These are phyloP conservation scores for Phytophthora aleatoria DNA, from an alignment of 352 stramenopile species.

Conservation along the genomic window DNA sequence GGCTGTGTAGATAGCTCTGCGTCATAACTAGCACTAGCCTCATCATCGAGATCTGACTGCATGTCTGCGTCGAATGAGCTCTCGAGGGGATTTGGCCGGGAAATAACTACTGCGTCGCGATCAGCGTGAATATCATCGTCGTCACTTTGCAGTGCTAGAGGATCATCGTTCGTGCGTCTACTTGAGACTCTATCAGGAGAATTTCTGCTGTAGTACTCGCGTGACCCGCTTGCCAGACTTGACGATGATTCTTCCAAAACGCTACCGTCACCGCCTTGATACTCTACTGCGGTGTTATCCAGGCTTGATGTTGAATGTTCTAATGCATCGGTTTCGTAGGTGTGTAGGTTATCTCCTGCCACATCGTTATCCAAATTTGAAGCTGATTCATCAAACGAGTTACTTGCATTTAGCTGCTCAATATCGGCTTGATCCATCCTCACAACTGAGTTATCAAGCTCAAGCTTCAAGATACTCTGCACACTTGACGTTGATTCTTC, in stretches of 20 bases:
- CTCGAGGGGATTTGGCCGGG: slow-evolving; percentile 10
- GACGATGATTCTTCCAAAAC: slow-evolving; percentile 12
- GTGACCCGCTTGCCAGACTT: background rate
- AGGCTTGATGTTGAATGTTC: too few species aligned
- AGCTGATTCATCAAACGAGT: background rate
- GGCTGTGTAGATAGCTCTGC: slow-evolving; percentile 4
- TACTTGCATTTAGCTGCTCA: slow-evolving; percentile 1
- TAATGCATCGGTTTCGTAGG: background rate
- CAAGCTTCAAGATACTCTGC: background rate
- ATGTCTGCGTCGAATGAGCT: slow-evolving; percentile 25
- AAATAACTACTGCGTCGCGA: background rate
- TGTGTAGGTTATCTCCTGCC: background rate
- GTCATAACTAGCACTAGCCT: background rate
- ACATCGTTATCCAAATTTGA: background rate
- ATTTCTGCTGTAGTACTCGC: background rate
- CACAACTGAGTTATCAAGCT: background rate
- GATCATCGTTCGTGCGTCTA: background rate
- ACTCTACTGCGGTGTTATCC: background rate
- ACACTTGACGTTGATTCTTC: slow-evolving; percentile 5
- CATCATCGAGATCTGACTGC: slow-evolving; percentile 10
- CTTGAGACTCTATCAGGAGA: background rate
- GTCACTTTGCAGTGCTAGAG: background rate
- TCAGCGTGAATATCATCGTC: slow-evolving; percentile 3
- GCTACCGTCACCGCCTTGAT: background rate
- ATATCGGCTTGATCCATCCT: background rate